Evolutionary conservation across 176 grass and related monocot species (phyloP), one percentile per base, ranked within the genome.

Genomic region (Stipa capillata): DNA sequence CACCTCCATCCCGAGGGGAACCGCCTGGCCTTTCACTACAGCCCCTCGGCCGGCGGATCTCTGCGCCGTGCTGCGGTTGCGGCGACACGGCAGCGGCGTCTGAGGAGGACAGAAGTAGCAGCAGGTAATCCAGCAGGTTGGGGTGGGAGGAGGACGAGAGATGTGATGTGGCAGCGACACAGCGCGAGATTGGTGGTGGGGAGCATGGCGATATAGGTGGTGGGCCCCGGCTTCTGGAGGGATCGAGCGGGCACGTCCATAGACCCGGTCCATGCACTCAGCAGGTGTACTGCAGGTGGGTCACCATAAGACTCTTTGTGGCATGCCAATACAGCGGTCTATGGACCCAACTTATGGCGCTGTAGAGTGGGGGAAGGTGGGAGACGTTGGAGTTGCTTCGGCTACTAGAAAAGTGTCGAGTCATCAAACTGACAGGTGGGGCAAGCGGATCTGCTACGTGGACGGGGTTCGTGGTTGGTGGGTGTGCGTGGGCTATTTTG

Each of bases 121-220:
- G 60, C n/a, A 7, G 61, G 58, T n/a, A n/a, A n/a, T n/a, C n/a
- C n/a, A 35, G 27, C 2, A 7, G 69, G n/a, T n/a, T n/a, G 8
- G 8, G 45, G 8, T 58, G 39, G 8, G 64, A 61, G 57, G 69
- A 48, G 65, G 72, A 9, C 24, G 65, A 57, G 27, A 24, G 52
- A 71, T 33, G 79, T 59, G 65, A 57, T 23, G 59, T 79, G 76
- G 60, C 66, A 72, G 66, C 65, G 28, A 72, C 53, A 4, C 20
- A 24, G 8, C 34, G 40, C 14, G 39, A 4, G 42, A 70, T 70
- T 85, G 69, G 82, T 81, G 76, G 58, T 78, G 85, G 51, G 73
- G 73, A 57, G 53, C 4, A 36, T 24, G 33, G 74, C 39, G 20
- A 16, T 54, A 18, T 77, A 36, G 61, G 69, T 42, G 43, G 69